Percentiles rank a stretch among this genome's conserved stretches.
phyloP scores from a whole-genome alignment of 257 asterid genomes.

The Scutellaria barbata region DNA sequence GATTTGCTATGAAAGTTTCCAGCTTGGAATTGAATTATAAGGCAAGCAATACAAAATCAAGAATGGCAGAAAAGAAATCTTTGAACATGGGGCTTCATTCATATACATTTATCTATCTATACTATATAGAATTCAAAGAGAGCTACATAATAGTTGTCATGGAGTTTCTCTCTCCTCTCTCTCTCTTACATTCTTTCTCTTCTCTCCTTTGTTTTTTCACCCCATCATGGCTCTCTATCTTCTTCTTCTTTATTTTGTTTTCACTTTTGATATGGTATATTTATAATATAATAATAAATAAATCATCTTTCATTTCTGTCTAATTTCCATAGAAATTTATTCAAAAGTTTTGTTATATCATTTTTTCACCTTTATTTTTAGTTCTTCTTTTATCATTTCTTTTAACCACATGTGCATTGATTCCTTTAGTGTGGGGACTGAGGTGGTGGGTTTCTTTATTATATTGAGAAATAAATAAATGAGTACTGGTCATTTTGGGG shows the following conservation, averaged over 20 bases:
- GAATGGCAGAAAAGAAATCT: conserved; percentile 32
- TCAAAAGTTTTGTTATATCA: neutral
- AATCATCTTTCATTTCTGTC: too few species aligned
- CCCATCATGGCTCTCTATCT: neutral
- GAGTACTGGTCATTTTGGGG: conserved; percentile 25
- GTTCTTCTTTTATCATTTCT: neutral
- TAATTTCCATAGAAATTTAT: neutral
- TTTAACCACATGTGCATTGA: neutral
- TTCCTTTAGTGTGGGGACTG: conserved; percentile 1
- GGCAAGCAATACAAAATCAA: conserved; percentile 56
- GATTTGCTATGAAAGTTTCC: conserved; percentile 45
- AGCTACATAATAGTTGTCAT: conserved; percentile 21
- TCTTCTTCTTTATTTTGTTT: neutral
- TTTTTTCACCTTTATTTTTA: neutral
- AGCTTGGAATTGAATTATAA: conserved; percentile 64
- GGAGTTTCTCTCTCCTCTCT: neutral
- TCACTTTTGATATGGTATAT: neutral
- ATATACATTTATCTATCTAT: conserved; percentile 25
- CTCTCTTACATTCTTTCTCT: neutral
- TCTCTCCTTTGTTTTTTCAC: neutral
- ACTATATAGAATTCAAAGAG: conserved; percentile 18
- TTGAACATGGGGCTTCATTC: conserved; percentile 41
- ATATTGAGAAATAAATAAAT: conserved; percentile 6
- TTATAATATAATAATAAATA: too few species aligned
- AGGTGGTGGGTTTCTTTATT: conserved; percentile 11